Conservation (phyloP, 2,329 filamentous ascomycete species). For the Ceratocystis eucalypticola region DNA sequence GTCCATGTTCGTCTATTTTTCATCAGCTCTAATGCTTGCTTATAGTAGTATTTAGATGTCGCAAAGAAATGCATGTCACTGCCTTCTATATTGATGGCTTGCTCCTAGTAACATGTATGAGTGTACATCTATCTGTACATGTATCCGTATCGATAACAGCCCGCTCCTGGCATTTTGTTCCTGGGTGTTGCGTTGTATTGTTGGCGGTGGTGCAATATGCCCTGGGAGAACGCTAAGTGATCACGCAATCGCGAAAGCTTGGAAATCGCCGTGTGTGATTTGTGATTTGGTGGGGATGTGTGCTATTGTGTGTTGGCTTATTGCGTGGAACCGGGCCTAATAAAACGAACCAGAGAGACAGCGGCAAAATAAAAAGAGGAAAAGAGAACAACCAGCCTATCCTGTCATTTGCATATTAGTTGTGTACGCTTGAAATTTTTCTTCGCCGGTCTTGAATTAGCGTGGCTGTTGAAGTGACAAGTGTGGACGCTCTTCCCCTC, state of each 20-base stretch:
- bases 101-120: neutral
- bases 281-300: neutral
- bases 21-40: neutral
- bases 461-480: neutral
- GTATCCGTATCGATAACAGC: neutral
- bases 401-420: neutral
- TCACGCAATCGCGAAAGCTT: conserved; percentile 19
- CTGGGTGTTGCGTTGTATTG: conserved; percentile 9
- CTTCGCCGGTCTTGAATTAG: conserved; percentile 2
- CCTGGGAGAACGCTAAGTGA: conserved; percentile 19
- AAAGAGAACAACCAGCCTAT: neutral
- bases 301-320: neutral
- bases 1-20: neutral
- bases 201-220: conserved; percentile 19
- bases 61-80: neutral
- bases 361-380: neutral
- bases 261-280: conserved; percentile 5
- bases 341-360: neutral
- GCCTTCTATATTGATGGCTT: neutral
- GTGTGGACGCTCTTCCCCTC: neutral
- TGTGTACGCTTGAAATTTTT: conserved; percentile 2
- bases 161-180: neutral
- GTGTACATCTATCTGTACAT: neutral
- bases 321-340: neutral
- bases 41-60: neutral